Evolutionary conservation across 1,139 yeast genomes (phyloP), one percentile per base, ranked within the genome.

Genomic region (Pichia sorboxylosa): DNA sequence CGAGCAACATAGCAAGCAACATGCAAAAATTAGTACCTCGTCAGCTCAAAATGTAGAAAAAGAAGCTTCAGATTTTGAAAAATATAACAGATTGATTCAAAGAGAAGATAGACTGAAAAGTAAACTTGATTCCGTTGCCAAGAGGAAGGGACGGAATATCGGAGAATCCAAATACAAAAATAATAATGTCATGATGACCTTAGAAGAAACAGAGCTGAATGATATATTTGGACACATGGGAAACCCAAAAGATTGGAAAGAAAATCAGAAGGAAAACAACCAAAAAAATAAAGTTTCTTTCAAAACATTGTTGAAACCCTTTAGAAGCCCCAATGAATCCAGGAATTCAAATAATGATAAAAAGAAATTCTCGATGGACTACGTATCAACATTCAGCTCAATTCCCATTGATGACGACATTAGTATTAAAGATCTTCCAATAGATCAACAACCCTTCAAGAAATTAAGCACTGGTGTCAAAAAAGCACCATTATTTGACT

Each of bases 51-150:
- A 30, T 17, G 29, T 26, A 4, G 24, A 30, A 5, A 15, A 34
- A 2, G 42, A 41, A 1, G 33, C 47, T 7, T 44, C 52, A 4
- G 69, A 64, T 30, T 64, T 61, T 40, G 62, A 58, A 17, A 47
- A 44, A 17, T 64, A 62, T 38, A 57, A 57, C 28, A 51, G 45
- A 13, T 41, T 51, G 19, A 47, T 61, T 0, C 54, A 55, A 14
- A 43, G 52, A 22, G 64, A 60, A 26, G 52, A 60, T n/a, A 42
- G 48, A 13, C 41, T 59, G 6, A 44, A 47, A 30, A 49, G 47
- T 25, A 49, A 47, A 37, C 50, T 39, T 36, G 51, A 36, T 60
- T 64, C 31, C 58, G 56, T 44, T 38, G 60, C 40, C 7, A 26
- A 32, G 15, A 26, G 36, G 13, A 33, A 34, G 22, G 36, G 39